Evolutionary conservation across 805 yeast genomes (phyloP), one percentile per base, ranked within the genome.

Genomic region (Komagataella populi): DNA sequence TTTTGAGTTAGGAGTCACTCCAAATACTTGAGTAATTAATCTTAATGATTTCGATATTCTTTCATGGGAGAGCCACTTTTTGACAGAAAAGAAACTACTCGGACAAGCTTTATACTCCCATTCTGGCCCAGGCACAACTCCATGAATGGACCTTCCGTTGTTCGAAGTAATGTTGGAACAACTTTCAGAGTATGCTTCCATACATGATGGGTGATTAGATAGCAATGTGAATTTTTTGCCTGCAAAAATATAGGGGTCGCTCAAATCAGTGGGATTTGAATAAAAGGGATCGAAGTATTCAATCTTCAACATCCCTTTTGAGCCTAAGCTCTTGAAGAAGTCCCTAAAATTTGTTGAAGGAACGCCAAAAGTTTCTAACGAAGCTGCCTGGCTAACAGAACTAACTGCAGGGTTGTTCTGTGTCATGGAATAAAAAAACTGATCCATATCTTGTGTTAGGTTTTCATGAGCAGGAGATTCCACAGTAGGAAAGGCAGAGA

Each of bases 201-300:
- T 23, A 49, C 68, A 59, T 16, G 61, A 52, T 6, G 66, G 43
- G 51, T 74, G 68, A 2, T 63, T 57, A 0, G 80, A 74, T 10
- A 65, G 62, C 1, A 85, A 63, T 1, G 65, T 67, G 54, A 81
- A 80, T 55, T 75, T 78, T 54, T 73, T 78, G 5, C 89, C 90
- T 1, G 90, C 90, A 64, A 79, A 82, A 0, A 77, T 64, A 51
- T 83, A 75, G 0, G 91, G 82, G 8, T 64, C 63, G 5, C 63
- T 58, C 1, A 75, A 66, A 56, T 87, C 90, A 1, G 63, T 58
- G 0, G 69, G 57, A 14, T 74, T 71, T 23, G 81, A 74, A 57
- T 79, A 90, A 56, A 66, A 79, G 0, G 96, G 95, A 55, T 78
- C 84, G 1, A 57, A 52, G 59, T 84, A 83, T 12, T 79, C 73